Conservation (phyloP, 139 green algal genomes). For the Coelastrella sp. region DNA sequence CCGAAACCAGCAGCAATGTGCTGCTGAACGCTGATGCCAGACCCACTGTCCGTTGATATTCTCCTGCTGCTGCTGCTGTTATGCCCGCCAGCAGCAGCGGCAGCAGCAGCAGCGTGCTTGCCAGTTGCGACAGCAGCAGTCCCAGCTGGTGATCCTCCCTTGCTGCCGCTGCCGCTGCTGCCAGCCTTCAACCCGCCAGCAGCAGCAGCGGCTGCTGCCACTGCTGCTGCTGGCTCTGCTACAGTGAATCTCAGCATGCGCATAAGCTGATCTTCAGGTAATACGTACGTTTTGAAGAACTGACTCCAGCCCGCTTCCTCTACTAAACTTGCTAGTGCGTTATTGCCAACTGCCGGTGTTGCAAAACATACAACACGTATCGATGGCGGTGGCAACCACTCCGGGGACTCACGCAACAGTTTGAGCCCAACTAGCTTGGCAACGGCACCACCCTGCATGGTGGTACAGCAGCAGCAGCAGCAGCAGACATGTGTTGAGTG, state of each 20-base stretch:
- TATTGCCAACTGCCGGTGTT: slow-evolving; percentile 81
- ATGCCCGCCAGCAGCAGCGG: neutral
- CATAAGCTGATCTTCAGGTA: slow-evolving; percentile 74
- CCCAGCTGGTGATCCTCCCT: too few relatives aligned
- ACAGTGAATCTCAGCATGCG: slow-evolving; percentile 52
- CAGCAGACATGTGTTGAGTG: neutral
- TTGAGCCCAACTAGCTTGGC: slow-evolving; percentile 78
- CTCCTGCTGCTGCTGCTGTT: too few relatives aligned
- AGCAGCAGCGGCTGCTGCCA: slow-evolving; percentile 14
- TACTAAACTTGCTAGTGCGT: slow-evolving; percentile 73
- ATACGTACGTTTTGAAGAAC: slow-evolving; percentile 73
- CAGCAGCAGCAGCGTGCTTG: neutral
- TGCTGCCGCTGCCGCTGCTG: slow-evolving; percentile 41
- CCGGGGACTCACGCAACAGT: slow-evolving; percentile 68
- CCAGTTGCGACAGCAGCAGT: too few relatives aligned
- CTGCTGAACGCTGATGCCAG: too few relatives aligned
- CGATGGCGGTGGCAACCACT: slow-evolving; percentile 28
- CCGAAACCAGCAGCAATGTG: neutral
- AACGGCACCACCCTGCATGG: slow-evolving; percentile 73
- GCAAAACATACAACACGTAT: slow-evolving; percentile 79
- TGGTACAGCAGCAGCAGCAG: neutral
- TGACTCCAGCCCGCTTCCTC: slow-evolving; percentile 62
- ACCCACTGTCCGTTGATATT: too few relatives aligned
- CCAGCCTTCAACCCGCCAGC: neutral
- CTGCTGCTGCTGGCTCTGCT: neutral